Conservation (phyloP, 768 basidiomycete genomes). For the Boletus sp. region DNA sequence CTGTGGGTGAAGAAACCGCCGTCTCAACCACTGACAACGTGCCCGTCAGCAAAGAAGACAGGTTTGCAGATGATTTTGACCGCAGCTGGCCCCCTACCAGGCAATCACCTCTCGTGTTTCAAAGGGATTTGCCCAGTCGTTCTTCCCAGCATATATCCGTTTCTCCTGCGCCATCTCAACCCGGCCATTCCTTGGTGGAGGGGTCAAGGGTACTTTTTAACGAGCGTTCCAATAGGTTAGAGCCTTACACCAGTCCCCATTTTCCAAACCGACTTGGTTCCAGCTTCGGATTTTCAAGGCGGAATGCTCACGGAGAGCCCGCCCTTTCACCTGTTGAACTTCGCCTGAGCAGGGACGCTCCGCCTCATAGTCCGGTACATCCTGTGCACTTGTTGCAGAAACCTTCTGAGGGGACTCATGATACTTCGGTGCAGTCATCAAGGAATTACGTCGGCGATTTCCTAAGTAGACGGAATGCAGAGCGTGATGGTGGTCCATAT, state of each 20-base stretch:
- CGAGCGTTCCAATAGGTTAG: conserved; percentile 86
- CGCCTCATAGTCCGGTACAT: conserved; percentile 38
- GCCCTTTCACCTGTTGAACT: conserved; percentile 40
- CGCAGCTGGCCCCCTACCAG: conserved; percentile 89
- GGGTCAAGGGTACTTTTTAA: conserved; percentile 87
- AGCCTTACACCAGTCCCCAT: conserved; percentile 68
- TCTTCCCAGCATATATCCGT: conserved; percentile 32
- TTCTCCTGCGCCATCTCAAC: conserved; percentile 37
- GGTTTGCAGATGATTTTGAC: conserved; percentile 93
- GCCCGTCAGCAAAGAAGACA: conserved; percentile 77
- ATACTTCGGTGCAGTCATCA: conserved; percentile 14
- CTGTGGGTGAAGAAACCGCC: conserved; percentile 14
- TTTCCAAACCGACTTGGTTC: conserved; percentile 42
- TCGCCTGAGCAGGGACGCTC: conserved; percentile 45
- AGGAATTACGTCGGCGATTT: conserved; percentile 22
- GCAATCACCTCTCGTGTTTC: conserved; percentile 43
- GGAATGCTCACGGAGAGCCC: conserved; percentile 45
- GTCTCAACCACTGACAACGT: conserved; percentile 21
- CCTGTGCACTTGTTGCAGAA: conserved; percentile 65
- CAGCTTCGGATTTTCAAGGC: conserved; percentile 36
- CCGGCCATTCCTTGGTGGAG: conserved; percentile 51
- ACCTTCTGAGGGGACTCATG: conserved; percentile 27
- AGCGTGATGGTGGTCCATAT: conserved; percentile 16
- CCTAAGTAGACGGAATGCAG: conserved; percentile 14
- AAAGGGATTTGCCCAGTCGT: conserved; percentile 40